Base-by-base conservation (phyloP, 306 rosid species). In the Vigna unguiculata region DNA sequence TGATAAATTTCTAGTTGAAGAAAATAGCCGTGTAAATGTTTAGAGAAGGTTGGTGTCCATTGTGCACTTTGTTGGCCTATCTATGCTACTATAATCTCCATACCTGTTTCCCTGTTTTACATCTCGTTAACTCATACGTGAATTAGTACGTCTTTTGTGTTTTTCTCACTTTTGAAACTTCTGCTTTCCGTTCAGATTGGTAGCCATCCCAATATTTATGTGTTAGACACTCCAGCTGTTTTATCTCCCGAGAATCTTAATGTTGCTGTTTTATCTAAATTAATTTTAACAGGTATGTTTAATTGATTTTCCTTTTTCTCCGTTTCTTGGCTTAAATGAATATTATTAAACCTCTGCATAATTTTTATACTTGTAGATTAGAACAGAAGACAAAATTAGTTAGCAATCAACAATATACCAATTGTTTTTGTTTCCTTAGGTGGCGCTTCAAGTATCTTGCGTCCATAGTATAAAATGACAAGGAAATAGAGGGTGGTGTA, bases 131-230 rank as follows among this genome's bases (percentile, higher is more conserved):
- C 43, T 10, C 52, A 16, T 64, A 13, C 73, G 8, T 55, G 72
- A 28, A 15, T 25, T 69, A 13, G 10, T 58, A 4, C 59, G 5
- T 48, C 51, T 38, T 15, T 54, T 45, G 30, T 63, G 78, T 41
- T 34, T 17, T 67, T 79, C 66, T 69, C 68, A 61, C 75, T 81
- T 28, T 13, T 54, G 49, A 19, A 75, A 67, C 9, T 59, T 78
- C 16, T 64, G 41, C 73, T 17, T 66, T 80, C 48, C 32, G 60
- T 86, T 51, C 93, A 93, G 98, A 88, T 93, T 66, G 98, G 85
- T 78, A 93, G 98, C 80, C 97, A 91, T 86, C 98, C 97, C 89
- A 93, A 87, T 86, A 75, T 91, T 12, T 93, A 88, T 63, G 90
- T 91, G 40, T 74, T 93, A 87, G 98, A 93, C 84, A 85, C 98